Evolutionary conservation across 1,284 basidiomycete species (phyloP), one percentile per base, ranked within the genome.

Genomic region (Peniophora sp.): DNA sequence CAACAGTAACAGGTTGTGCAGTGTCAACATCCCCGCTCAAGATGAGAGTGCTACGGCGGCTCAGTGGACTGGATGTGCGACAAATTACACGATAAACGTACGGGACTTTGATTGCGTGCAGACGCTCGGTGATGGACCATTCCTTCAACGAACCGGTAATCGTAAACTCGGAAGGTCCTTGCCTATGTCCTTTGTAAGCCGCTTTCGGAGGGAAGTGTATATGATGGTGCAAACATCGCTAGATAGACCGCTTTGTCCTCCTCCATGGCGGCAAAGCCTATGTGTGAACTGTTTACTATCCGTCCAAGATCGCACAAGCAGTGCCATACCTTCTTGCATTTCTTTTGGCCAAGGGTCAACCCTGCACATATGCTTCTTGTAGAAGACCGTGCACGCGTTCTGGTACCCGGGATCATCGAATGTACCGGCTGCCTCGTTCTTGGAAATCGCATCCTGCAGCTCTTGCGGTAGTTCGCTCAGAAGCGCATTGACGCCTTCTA

Each of bases 11-110:
- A 24, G 64, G 60, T 46, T 68, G 67, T 2, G 65, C 68, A 24
- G 61, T 58, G 34, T 72, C 69, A 2, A 62, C 50, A 12, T 27
- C 52, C 0, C 66, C 64, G 41, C 66, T 67, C 16, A 65, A 56
- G 14, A 73, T 32, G 2, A 73, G 58, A 1, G 69, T 70, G 12
- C 27, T 32, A 32, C 27, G 12, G 12, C 27, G 5, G 27, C 27
- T 12, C 5, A 12, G 27, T 32, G 6, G 12, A 32, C 27, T 32
- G 27, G 27, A 6, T 12, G 5, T 32, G 27, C 5, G 12, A 12
- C 12, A 12, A 12, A 6, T 5, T 32, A 32, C 12, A 32, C 6
- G 12, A 12, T 12, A 12, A 32, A 32, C 27, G 27, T 32, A 32
- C 1, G 63, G 57, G 6, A 53, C 57, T 0, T 25, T 38, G 35